These are phyloP conservation scores for Tetratostichococcus sp. DNA, from an alignment of 139 green algal species.

Conservation along the genomic window DNA sequence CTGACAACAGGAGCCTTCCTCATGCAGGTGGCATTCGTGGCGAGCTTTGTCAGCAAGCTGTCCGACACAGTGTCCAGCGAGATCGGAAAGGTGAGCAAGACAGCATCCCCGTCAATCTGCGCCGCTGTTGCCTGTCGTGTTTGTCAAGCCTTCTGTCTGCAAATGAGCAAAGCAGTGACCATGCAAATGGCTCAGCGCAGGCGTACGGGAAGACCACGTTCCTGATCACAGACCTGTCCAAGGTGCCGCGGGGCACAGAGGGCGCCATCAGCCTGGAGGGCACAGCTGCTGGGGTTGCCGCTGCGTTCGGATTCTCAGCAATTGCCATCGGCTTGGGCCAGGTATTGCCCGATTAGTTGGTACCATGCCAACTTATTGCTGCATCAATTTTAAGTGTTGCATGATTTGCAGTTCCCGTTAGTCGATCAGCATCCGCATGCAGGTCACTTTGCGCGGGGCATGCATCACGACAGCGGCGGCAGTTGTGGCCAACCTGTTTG, in stretches of 20 bases:
- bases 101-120: background rate
- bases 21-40: constrained; percentile 74
- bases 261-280: constrained; percentile 93
- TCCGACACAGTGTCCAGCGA: constrained; percentile 92
- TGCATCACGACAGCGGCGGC: constrained; percentile 45
- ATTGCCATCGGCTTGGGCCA: constrained; percentile 46
- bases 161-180: background rate
- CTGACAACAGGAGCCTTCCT: too few relatives aligned
- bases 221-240: constrained; percentile 73
- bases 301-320: constrained; percentile 51
- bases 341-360: constrained; percentile 20
- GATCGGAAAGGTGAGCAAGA: constrained; percentile 80
- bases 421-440: constrained; percentile 1
- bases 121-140: background rate
- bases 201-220: constrained; percentile 91
- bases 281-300: constrained; percentile 70
- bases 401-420: background rate
- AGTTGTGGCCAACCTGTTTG: constrained; percentile 79
- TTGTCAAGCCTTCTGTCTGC: too few relatives aligned
- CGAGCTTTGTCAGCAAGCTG: constrained; percentile 88
- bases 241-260: constrained; percentile 90
- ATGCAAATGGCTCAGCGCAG: constrained; percentile 19
- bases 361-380: background rate
- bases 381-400: background rate
- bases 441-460: constrained; percentile 42